Evolutionary conservation across 805 yeast genomes (phyloP).

Genomic region (Kuraishia hungarica): DNA sequence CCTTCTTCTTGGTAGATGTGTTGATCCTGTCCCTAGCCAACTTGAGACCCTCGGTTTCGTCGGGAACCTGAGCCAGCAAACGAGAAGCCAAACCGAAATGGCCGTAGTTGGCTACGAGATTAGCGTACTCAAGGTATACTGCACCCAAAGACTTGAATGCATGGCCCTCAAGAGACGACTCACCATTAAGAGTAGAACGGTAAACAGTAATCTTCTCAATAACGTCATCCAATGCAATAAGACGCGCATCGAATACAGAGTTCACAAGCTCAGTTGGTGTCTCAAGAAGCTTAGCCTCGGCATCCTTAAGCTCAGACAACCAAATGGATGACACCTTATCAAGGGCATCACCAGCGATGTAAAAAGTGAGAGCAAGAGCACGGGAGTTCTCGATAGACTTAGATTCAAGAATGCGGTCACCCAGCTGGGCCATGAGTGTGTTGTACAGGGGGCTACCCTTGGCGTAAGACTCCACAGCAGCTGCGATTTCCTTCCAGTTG

Average conservation of each 20-base stretch:
- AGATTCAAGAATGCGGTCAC: slow-evolving; percentile 59
- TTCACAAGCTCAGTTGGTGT: slow-evolving; percentile 33
- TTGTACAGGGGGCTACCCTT: slow-evolving; percentile 40
- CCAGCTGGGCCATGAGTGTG: slow-evolving; percentile 53
- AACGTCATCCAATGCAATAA: slow-evolving; percentile 70
- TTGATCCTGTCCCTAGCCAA: slow-evolving; percentile 71
- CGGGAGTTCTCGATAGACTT: slow-evolving; percentile 34
- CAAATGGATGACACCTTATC: slow-evolving; percentile 76
- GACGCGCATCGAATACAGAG: slow-evolving; percentile 77
- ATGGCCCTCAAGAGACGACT: slow-evolving; percentile 28
- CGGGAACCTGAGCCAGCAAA: slow-evolving; percentile 65
- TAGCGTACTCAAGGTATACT: slow-evolving; percentile 75
- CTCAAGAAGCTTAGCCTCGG: slow-evolving; percentile 35
- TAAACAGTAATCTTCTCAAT: slow-evolving; percentile 79
- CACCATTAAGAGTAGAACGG: slow-evolving; percentile 36
- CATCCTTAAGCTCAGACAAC: slow-evolving; percentile 57
- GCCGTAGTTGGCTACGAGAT: slow-evolving; percentile 72
- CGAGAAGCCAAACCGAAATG: slow-evolving; percentile 73
- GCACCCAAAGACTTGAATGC: slow-evolving; percentile 42
- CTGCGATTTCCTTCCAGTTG: slow-evolving; percentile 81
- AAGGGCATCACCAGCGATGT: slow-evolving; percentile 71
- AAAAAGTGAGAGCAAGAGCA: slow-evolving; percentile 69
- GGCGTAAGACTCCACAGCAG: slow-evolving; percentile 52
- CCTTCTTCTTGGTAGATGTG: slow-evolving; percentile 44
- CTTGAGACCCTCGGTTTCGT: slow-evolving; percentile 59